phyloP scores from a whole-genome alignment of 768 basidiomycete species.

The Phallus indusiatus region DNA sequence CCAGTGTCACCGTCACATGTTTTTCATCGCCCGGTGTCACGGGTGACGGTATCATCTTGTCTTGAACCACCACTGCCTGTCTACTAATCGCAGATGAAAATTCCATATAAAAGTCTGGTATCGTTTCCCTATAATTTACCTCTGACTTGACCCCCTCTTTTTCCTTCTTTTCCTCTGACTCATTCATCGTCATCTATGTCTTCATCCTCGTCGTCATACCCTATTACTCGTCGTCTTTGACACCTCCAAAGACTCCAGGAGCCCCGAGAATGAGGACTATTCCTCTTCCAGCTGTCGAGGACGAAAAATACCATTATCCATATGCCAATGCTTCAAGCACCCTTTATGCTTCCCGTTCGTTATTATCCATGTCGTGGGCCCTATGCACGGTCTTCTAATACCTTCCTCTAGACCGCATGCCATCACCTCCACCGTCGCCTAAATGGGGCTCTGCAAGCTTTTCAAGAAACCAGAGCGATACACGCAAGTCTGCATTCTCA shows the following conservation, averaged over 20 bases:
- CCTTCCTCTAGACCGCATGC: neutral
- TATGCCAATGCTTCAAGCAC: neutral
- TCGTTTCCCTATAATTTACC: neutral
- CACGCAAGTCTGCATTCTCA: neutral
- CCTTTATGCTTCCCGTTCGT: neutral
- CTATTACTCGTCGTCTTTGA: neutral
- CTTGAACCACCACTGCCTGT: no score
- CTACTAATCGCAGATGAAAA: no score
- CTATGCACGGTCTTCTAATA: neutral
- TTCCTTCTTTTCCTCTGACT: neutral
- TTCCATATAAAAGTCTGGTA: no score
- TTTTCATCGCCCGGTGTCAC: no score
- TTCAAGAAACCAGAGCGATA: neutral
- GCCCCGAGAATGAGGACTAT: neutral
- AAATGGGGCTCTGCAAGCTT: neutral
- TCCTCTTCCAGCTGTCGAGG: neutral
- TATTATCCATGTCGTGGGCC: neutral
- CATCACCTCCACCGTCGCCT: neutral
- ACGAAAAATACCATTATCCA: neutral
- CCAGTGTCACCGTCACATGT: no score
- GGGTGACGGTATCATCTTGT: no score
- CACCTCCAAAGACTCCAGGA: neutral
- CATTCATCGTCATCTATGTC: neutral
- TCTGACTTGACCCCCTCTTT: neutral
- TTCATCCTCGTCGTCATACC: neutral